phyloP scores from a whole-genome alignment of 345 rosid species.

The Toxicodendron radicans region DNA sequence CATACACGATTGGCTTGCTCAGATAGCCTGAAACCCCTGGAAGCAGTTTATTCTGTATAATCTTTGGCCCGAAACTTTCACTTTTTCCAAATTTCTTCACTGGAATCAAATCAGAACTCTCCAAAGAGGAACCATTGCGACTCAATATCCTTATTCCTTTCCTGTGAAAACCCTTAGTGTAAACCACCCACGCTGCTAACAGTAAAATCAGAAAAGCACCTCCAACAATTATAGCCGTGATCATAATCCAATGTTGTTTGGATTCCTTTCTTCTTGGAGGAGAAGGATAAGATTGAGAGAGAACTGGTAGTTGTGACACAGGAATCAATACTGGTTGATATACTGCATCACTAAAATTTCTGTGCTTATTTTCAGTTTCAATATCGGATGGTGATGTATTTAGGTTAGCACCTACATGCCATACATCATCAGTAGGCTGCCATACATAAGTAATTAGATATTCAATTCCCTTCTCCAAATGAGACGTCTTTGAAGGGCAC shows the following conservation, averaged over 20 bases:
- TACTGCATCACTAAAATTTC: constrained; percentile 33
- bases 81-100: constrained; percentile 24
- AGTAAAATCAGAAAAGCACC: constrained; percentile 27
- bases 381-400: constrained; percentile 42
- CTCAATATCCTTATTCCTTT: constrained; percentile 27
- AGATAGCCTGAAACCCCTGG: constrained; percentile 55
- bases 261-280: constrained; percentile 20
- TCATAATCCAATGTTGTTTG: constrained; percentile 24
- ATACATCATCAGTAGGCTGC: constrained; percentile 46
- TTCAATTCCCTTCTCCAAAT: constrained; percentile 31
- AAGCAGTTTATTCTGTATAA: constrained; percentile 45
- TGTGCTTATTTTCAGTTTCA: constrained; percentile 38
- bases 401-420: constrained; percentile 40
- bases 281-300: constrained; percentile 29
- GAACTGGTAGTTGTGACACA: constrained; percentile 43
- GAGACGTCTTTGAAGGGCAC: constrained; percentile 50
- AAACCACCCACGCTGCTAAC: constrained; percentile 26
- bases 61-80: constrained; percentile 32
- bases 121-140: constrained; percentile 33
- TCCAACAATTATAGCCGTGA: constrained; percentile 23
- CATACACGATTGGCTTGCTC: constrained; percentile 48
- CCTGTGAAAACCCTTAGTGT: neutral
- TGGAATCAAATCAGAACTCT: constrained; percentile 42
- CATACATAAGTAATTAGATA: constrained; percentile 53
- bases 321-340: constrained; percentile 54